Evolutionary conservation across 148 eudicot species (phyloP).

Genomic region (Mesembryanthemum crystallinum): DNA sequence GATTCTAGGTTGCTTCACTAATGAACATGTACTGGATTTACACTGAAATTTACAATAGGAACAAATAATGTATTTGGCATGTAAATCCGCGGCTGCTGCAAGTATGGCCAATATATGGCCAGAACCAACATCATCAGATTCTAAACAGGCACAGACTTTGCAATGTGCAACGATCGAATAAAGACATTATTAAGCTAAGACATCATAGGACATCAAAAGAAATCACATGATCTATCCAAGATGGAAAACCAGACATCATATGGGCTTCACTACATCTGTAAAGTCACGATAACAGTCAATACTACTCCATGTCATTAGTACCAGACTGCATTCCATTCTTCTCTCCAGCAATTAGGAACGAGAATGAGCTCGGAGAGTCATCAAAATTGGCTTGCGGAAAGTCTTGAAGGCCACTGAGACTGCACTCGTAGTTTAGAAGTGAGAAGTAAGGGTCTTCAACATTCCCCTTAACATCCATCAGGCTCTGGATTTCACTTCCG

Average conservation of each 20-base stretch:
- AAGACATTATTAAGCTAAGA: conserved; percentile 32
- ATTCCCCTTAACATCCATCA: conserved; percentile 42
- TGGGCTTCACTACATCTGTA: conserved; percentile 17
- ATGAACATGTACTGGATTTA: too few species aligned
- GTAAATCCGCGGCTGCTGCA: background rate
- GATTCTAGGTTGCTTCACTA: too few species aligned
- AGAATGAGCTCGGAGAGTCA: conserved; percentile 65
- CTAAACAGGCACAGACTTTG: conserved; percentile 1
- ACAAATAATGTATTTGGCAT: background rate
- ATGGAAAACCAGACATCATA: conserved; percentile 17
- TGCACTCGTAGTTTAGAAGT: conserved; percentile 57
- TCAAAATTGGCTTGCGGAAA: conserved; percentile 65
- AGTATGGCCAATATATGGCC: background rate
- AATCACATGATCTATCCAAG: conserved; percentile 24
- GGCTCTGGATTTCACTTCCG: conserved; percentile 34
- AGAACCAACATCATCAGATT: background rate
- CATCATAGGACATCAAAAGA: too few species aligned
- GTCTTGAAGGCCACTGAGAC: conserved; percentile 58
- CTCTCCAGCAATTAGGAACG: conserved; percentile 57
- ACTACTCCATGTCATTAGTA: conserved; percentile 42
- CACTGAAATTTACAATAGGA: background rate
- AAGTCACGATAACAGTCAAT: conserved; percentile 11
- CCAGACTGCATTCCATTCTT: conserved; percentile 49
- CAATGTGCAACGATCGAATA: conserved; percentile 21
- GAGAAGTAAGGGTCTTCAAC: conserved; percentile 64